A percentile compares a stretch with the other conserved stretches of the same genome.
phyloP scores from a whole-genome alignment of 2,329 filamentous ascomycete genomes.

The Lasiodiplodia hormozganensis region DNA sequence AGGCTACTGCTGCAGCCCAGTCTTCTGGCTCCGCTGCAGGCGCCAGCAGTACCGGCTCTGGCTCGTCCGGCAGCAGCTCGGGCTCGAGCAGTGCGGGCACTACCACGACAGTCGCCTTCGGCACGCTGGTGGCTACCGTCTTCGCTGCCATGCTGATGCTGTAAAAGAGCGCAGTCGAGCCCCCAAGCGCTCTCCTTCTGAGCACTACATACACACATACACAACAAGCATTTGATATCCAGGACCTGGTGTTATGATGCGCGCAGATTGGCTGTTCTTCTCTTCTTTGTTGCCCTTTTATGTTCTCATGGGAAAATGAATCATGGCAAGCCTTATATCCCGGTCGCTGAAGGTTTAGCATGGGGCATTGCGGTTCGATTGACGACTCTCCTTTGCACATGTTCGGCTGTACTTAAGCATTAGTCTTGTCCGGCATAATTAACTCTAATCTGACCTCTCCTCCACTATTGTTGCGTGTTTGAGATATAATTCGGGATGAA shows the following conservation, averaged over 20 bases:
- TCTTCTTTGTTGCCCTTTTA: background rate
- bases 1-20: slow-evolving; percentile 32
- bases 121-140: slow-evolving; percentile 16
- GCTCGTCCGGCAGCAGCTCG: slow-evolving; percentile 17
- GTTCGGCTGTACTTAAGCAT: slow-evolving; percentile 15
- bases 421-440: background rate
- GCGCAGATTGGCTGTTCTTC: slow-evolving; percentile 20
- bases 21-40: slow-evolving; percentile 2
- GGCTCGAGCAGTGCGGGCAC: slow-evolving; percentile 12
- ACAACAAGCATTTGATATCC: slow-evolving; percentile 19
- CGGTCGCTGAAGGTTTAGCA: slow-evolving; percentile 23
- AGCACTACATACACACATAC: background rate
- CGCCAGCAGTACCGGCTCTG: slow-evolving; percentile 17
- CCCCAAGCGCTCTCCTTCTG: background rate
- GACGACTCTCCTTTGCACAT: slow-evolving; percentile 24
- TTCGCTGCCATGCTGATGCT: slow-evolving; percentile 24
- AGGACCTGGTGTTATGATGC: slow-evolving; percentile 19
- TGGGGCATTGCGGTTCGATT: slow-evolving; percentile 1
- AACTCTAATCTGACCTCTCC: slow-evolving; percentile 10
- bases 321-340: slow-evolving; percentile 25
- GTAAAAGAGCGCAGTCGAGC: background rate
- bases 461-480: background rate
- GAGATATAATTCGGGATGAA: background rate
- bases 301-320: background rate
- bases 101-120: slow-evolving; percentile 25